These are phyloP conservation scores for Alternaria ventricosa DNA, from an alignment of 2,329 filamentous ascomycete species.

Conservation along the genomic window DNA sequence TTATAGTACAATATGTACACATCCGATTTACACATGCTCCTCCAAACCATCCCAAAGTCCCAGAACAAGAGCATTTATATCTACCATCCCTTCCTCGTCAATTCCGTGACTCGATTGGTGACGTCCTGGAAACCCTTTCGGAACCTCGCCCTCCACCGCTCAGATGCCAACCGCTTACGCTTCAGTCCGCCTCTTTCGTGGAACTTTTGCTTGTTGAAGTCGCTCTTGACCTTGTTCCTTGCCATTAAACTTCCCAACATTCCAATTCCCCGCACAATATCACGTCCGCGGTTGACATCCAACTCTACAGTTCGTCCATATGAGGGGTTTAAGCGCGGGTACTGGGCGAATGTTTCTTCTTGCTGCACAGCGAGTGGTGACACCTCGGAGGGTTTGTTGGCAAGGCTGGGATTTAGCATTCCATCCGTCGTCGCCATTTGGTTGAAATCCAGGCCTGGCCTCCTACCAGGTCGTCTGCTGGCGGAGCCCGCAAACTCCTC, in stretches of 20 bases:
- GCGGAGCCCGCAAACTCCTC: conserved; percentile 17
- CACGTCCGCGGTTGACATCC: conserved; percentile 43
- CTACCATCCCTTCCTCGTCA: conserved; percentile 82
- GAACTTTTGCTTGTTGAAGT: conserved; percentile 67
- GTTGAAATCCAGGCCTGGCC: conserved; percentile 21
- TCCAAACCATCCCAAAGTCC: not conserved
- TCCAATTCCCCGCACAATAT: conserved; percentile 57
- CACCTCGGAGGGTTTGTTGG: conserved; percentile 26
- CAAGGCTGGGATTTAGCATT: conserved; percentile 18
- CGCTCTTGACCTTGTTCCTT: conserved; percentile 65
- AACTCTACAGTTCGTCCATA: conserved; percentile 52
- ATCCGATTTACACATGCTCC: not conserved
- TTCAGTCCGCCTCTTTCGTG: conserved; percentile 79
- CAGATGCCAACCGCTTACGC: conserved; percentile 74
- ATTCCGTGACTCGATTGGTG: conserved; percentile 68
- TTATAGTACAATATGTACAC: conserved; percentile 6
- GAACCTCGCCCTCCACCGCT: conserved; percentile 74
- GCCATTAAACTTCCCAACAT: conserved; percentile 51
- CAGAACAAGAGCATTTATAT: not conserved
- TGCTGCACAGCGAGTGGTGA: conserved; percentile 23
- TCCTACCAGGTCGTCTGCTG: not conserved
- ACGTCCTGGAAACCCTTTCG: conserved; percentile 71
- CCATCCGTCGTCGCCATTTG: conserved; percentile 24
- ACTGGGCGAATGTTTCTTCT: conserved; percentile 29
- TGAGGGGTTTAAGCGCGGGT: conserved; percentile 47